Evolutionary conservation across 2,329 filamentous ascomycete species (phyloP).

Genomic region (Fusarium acutatum): DNA sequence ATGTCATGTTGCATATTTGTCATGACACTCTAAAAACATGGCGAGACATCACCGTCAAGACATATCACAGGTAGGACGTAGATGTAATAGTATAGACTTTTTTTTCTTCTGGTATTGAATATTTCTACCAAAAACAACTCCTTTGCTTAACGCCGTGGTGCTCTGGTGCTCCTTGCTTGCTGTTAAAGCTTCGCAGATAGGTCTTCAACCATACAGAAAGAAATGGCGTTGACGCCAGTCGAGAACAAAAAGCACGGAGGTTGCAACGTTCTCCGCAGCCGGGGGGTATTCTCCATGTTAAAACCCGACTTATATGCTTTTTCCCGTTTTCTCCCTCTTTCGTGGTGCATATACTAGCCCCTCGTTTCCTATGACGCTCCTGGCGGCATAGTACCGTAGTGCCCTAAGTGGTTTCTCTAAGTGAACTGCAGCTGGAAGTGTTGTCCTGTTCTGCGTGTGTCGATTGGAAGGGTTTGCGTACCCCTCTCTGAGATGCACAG

Average conservation of each 20-base stretch:
- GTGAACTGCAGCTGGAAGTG: constrained; percentile 3
- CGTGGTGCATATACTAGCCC: constrained; percentile 13
- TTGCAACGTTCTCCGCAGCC: constrained; percentile 28
- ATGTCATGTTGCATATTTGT: constrained; percentile 2
- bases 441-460: neutral
- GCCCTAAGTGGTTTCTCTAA: constrained; percentile 24
- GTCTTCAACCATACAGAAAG: constrained; percentile 32
- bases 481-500: constrained; percentile 17
- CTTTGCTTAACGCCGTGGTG: constrained; percentile 34
- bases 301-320: constrained; percentile 18
- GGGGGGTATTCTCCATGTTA: constrained; percentile 22
- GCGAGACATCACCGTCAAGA: neutral
- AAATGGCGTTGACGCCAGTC: constrained; percentile 34
- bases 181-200: constrained; percentile 33
- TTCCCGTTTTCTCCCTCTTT: constrained; percentile 1
- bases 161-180: constrained; percentile 38
- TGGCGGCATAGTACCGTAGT: constrained; percentile 23
- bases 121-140: constrained; percentile 27
- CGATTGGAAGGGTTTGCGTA: constrained; percentile 12
- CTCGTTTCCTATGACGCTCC: constrained; percentile 18
- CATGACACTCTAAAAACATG: neutral
- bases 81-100: constrained; percentile 20
- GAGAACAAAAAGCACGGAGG: constrained; percentile 27
- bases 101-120: constrained; percentile 17
- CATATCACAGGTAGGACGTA: neutral